phyloP scores from a whole-genome alignment of 2,329 filamentous ascomycete species.

The Lachnellula occidentalis region DNA sequence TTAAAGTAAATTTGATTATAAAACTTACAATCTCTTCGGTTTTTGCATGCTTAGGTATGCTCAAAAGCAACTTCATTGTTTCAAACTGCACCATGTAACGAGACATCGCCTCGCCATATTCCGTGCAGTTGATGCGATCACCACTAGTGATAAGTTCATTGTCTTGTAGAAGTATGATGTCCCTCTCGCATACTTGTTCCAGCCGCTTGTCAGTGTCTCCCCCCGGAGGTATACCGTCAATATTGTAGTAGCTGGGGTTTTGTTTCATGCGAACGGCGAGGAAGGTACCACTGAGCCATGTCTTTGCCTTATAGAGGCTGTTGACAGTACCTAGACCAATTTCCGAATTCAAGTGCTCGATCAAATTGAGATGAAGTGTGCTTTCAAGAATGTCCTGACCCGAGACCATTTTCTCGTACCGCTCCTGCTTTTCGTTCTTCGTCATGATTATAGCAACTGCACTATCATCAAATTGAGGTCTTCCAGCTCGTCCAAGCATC shows the following conservation, averaged over 20 bases:
- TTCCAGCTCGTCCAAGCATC: slow-evolving; percentile 79
- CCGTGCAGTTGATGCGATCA: slow-evolving; percentile 54
- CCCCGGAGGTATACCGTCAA: slow-evolving; percentile 47
- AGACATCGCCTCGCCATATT: slow-evolving; percentile 76
- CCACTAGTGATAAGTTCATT: slow-evolving; percentile 48
- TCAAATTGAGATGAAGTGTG: slow-evolving; percentile 69
- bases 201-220: slow-evolving; percentile 57
- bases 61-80: slow-evolving; percentile 69
- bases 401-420: slow-evolving; percentile 69
- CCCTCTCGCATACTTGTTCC: slow-evolving; percentile 63
- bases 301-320: slow-evolving; percentile 58
- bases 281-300: slow-evolving; percentile 74
- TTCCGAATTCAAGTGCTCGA: slow-evolving; percentile 81
- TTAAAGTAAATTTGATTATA: not conserved
- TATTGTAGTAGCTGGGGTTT: slow-evolving; percentile 66
- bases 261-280: slow-evolving; percentile 67
- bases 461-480: slow-evolving; percentile 75
- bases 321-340: slow-evolving; percentile 70
- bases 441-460: slow-evolving; percentile 79
- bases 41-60: slow-evolving; percentile 53
- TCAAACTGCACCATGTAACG: slow-evolving; percentile 74
- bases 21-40: slow-evolving; percentile 62
- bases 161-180: slow-evolving; percentile 60
- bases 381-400: slow-evolving; percentile 73
- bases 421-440: slow-evolving; percentile 52